Evolutionary conservation across 2,329 filamentous ascomycete species (phyloP).

Genomic region (Hirsutella thompsonii): DNA sequence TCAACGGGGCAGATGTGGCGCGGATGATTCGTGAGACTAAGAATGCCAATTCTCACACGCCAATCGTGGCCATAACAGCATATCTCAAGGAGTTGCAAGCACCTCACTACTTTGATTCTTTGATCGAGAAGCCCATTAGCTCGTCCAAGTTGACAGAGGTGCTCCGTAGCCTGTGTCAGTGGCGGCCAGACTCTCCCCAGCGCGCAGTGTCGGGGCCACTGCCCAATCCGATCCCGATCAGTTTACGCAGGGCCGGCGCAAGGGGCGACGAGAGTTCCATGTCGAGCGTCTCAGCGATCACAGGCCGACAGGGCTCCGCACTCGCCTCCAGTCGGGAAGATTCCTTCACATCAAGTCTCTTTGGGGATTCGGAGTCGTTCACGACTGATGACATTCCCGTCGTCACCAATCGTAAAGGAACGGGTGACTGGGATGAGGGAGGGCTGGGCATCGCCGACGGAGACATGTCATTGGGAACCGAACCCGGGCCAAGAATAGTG

Average conservation of each 20-base stretch:
- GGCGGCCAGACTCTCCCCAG: conserved; percentile 61
- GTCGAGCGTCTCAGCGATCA: conserved; percentile 60
- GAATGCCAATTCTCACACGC: conserved; percentile 87
- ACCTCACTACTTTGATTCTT: conserved; percentile 86
- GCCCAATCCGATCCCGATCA: conserved; percentile 48
- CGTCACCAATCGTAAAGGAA: conserved; percentile 58
- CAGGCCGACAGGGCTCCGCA: conserved; percentile 57
- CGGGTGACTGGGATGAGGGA: conserved; percentile 66
- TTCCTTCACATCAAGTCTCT: conserved; percentile 77
- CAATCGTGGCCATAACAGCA: conserved; percentile 91
- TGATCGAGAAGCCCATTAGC: conserved; percentile 95
- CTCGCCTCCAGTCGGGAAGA: conserved; percentile 77
- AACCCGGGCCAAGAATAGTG: conserved; percentile 27
- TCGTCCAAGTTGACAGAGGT: conserved; percentile 83
- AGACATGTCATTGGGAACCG: conserved; percentile 22
- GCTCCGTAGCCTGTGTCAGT: conserved; percentile 77
- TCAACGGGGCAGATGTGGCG: conserved; percentile 89
- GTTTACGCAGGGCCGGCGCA: conserved; percentile 49
- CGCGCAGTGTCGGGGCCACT: conserved; percentile 30
- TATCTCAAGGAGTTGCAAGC: conserved; percentile 96
- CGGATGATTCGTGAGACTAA: conserved; percentile 97
- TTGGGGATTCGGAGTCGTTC: conserved; percentile 73
- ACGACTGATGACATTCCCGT: conserved; percentile 68
- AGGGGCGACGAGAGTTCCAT: conserved; percentile 73
- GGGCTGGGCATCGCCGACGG: conserved; percentile 69